These are phyloP conservation scores for Starmerella scarabaei DNA, from an alignment of 805 yeast species.

Conservation along the genomic window DNA sequence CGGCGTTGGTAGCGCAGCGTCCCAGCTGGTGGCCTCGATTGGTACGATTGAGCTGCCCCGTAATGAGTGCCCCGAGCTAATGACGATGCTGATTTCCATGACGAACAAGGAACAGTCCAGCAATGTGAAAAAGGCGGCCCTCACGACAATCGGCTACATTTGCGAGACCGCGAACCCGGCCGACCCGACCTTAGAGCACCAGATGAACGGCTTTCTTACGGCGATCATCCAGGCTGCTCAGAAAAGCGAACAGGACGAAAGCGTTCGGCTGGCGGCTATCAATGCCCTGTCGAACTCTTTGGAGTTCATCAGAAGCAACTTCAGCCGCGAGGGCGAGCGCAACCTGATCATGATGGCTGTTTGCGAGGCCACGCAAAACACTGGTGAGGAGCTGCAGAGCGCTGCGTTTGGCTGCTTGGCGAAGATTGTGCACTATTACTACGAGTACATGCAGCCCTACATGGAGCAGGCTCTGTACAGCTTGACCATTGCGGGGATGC, in stretches of 20 bases:
- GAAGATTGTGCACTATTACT: constrained; percentile 79
- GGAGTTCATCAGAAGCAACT: constrained; percentile 76
- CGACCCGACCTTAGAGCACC: constrained; percentile 62
- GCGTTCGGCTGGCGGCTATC: constrained; percentile 79
- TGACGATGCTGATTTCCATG: constrained; percentile 70
- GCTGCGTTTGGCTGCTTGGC: constrained; percentile 94
- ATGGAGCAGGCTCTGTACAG: constrained; percentile 95
- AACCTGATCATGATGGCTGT: constrained; percentile 97
- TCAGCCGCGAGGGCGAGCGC: constrained; percentile 87
- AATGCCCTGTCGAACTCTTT: constrained; percentile 84
- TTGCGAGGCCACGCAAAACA: constrained; percentile 95
- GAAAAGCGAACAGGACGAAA: constrained; percentile 55
- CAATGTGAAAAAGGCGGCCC: constrained; percentile 71
- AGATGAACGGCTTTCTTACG: constrained; percentile 82
- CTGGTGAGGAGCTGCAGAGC: constrained; percentile 69
- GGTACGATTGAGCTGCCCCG: constrained; percentile 92
- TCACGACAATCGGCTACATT: constrained; percentile 84
- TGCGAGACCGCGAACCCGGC: constrained; percentile 88
- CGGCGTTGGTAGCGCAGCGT: constrained; percentile 75
- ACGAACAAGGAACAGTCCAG: constrained; percentile 69
- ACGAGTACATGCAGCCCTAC: constrained; percentile 78
- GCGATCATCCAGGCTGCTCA: constrained; percentile 97
- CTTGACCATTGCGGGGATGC: constrained; percentile 85
- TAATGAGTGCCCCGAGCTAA: constrained; percentile 77
- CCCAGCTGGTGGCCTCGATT: constrained; percentile 90